Evolutionary conservation across 257 asterid species (phyloP), one percentile per base, ranked within the genome.

Genomic region (Solanum ossicruentum): DNA sequence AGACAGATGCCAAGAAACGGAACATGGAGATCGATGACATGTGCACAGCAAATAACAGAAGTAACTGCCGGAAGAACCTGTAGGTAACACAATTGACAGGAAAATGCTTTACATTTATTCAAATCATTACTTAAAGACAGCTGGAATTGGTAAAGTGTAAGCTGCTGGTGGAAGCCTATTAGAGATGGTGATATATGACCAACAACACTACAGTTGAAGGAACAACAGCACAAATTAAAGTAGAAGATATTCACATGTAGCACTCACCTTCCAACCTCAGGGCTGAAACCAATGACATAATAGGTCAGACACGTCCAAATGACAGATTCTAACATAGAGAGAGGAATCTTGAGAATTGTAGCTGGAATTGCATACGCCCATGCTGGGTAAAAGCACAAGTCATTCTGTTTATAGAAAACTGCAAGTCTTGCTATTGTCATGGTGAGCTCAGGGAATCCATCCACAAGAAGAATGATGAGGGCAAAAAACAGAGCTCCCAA

Each of bases 61-160:
- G 52, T 88, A 93, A 72, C 23, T 90, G 93, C 56, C 92, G 87
- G 78, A 93, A 93, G 78, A 94, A 94, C 92, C 97, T 93, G 91
- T 12, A 86, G 85, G 80, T 7, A 13, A n/a, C 32, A 54, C 10
- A 13, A 8, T 32, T 51, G 82, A 82, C 23, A 86, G 10, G 26
- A 75, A 81, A 75, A 63, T 65, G 49, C 58, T 21, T 65, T 82
- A n/a, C 26, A 85, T 45, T 36, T 45, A 45, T 41, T 43, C 82
- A 65, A n/a, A 80, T 39, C 63, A 51, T 16, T 77, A n/a, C 63
- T 51, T 16, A 51, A 51, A 77, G 23, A 77, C 21, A 77, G 20
- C 7, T 13, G 47, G 23, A 77, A 77, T 12, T 15, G 60, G 63
- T 11, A 11, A 77, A 77, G 47, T 23, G 41, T 39, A 49, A 49